Base-by-base conservation (phyloP, 2,329 filamentous ascomycete species). In the Stachybotrys chartarum region DNA sequence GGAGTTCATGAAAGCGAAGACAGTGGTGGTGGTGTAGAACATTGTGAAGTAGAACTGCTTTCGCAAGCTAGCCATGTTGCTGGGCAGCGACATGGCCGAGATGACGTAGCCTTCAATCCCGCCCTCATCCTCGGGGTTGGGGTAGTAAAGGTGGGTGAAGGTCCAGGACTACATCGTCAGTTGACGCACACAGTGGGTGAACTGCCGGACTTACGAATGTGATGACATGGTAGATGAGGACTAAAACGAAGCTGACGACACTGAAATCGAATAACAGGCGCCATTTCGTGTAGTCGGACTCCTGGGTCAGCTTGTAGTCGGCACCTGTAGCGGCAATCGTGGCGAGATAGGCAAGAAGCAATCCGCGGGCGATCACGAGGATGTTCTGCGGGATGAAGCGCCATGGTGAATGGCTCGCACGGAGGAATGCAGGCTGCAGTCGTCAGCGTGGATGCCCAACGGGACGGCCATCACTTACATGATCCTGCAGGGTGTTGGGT, bases 331-430 rank as follows among this genome's bases (percentile, higher is more conserved):
- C 68, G 12, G 68, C 70, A 1, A 74, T 67, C 16, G 69, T 72
- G 7, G 71, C 66, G 39, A 81, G 67, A 60, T 80, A 78, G 6
- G 66, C 68, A 18, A 79, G 59, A 11, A 79, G 58, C 4, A 70
- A 47, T 11, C 72, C 70, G 47, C 79, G 75, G 18, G 80, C 60
- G 54, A 69, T 65, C 51, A 78, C 71, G 50, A 82, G 70, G 32
- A 69, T 55, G 50, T 73, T 74, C 57, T 81, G 78, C 30, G 71
- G 72, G 51, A 81, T 73, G 53, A 62, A 70, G 7, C 68, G 61
- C 76, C 78, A 81, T 18, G 78, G 75, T 1, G 79, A 81, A 58
- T 81, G 79, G 46, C 75, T 76, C 50, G 73, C 76, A 61, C 78
- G 75, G 14, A 80, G 70, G 55, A 78, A 80, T 14, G 79, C 75